Evolutionary conservation across 2,329 filamentous ascomycete species (phyloP).

Genomic region (Venturia aucupariae): DNA sequence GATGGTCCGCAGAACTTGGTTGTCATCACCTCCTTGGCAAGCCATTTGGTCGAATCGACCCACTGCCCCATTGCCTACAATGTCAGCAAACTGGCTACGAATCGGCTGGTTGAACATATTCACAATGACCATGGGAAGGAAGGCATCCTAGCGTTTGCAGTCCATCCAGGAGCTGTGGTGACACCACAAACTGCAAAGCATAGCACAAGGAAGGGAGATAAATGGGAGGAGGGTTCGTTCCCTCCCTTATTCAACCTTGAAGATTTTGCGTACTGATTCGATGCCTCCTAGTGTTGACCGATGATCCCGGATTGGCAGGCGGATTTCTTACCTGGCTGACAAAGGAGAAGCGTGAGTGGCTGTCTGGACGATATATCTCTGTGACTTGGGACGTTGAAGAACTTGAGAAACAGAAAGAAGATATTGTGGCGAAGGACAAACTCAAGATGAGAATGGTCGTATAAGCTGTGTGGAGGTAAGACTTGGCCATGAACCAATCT

Average conservation of each 20-base stretch:
- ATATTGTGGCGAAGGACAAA: slow-evolving; percentile 22
- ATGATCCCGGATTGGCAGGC: slow-evolving; percentile 13
- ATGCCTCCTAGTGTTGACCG: slow-evolving; percentile 12
- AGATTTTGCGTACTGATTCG: background rate
- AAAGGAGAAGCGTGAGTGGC: slow-evolving; percentile 18
- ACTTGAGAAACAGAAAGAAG: slow-evolving; percentile 20
- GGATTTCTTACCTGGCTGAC: slow-evolving; percentile 19
- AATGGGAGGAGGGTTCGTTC: slow-evolving; percentile 12
- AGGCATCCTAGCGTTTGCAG: slow-evolving; percentile 16
- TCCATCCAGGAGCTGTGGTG: slow-evolving; percentile 19
- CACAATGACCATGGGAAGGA: slow-evolving; percentile 17
- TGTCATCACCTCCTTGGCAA: slow-evolving; percentile 12
- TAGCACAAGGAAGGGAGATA: slow-evolving; percentile 12
- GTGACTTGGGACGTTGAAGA: slow-evolving; percentile 22
- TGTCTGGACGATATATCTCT: slow-evolving; percentile 21
- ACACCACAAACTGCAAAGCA: slow-evolving; percentile 17
- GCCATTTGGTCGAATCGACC: background rate
- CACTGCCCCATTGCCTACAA: slow-evolving; percentile 14
- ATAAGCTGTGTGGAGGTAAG: background rate
- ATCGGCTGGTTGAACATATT: slow-evolving; percentile 17
- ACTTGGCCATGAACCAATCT: too few relatives aligned
- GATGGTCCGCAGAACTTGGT: slow-evolving; percentile 15
- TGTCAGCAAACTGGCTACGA: slow-evolving; percentile 17
- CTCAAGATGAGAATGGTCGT: slow-evolving; percentile 19
- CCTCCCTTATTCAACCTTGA: background rate